Base-by-base conservation (phyloP, 2,329 filamentous ascomycete genomes). In the Talaromyces sp. region DNA sequence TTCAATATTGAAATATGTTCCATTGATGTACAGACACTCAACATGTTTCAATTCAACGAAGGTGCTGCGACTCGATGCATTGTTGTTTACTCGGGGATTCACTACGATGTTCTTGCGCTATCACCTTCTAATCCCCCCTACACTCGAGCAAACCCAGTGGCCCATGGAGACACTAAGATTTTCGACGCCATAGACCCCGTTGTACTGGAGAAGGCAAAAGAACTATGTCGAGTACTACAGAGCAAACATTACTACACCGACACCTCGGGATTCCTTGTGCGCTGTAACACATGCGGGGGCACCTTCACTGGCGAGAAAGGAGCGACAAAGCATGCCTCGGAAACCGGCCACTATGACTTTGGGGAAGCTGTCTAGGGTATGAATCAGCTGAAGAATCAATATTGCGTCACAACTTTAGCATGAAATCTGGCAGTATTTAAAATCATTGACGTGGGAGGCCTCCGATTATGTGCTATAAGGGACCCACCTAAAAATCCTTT, bases 81-180 rank as follows among this genome's bases (percentile, higher is more conserved):
- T 22, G 77, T 97, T 20, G 86, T 96, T 0, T 97, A 96, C 73
- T 93, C 89, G 0, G 91, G 91, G 2, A 94, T 97, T 46, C 92
- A 97, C 70, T 97, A 97, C 74, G 93, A 97, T 72, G 87, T 90
- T 6, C 87, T 97, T 54, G 91, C 89, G 1, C 84, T 96, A 60
- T 86, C 85, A 16, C 84, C 82, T 35, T 85, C 79, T 19, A 82
- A 80, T 57, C 80, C 74, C 60, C 84, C 83, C 3, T 79, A 80
- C 61, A 80, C 77, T 40, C 80, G 77, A 52, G 75, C 84, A 5
- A 78, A 82, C 42, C 76, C 84, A 10, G 83, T 87, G 7, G 84
- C 90, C 0, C 89, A 94, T 22, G 83, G 87, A 58, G 93, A 97
- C 67, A 83, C 87, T n/a, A 87, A 88, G 62, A 83, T 95, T 1